Base-by-base conservation (phyloP, 805 yeast genomes). In the Wickerhamiella galacta region DNA sequence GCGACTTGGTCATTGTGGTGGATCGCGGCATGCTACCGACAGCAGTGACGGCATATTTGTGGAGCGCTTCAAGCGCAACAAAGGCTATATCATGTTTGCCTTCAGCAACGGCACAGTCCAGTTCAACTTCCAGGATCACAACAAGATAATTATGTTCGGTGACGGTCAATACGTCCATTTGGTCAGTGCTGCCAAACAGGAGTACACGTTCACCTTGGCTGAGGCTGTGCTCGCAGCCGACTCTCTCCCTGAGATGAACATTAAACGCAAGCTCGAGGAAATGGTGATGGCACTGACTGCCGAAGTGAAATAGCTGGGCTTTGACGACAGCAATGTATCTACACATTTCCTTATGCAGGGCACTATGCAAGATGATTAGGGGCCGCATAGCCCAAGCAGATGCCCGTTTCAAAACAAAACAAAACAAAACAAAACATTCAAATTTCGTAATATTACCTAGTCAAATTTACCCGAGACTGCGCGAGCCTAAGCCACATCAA, bases 101-200 rank as follows among this genome's bases (percentile, higher is more conserved):
- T 59, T 90, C 60, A 80, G 93, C 49, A 81, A 83, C 50, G 95
- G 94, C 15, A 75, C 82, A 26, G 72, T 79, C 55, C 98, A 90
- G 55, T 85, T 85, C 60, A 90, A 90, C 57, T 90, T 90, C 58
- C 77, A 77, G 53, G 96, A 90, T 57, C 98, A 90, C 51, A 85
- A 78, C 56, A 90, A 90, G 57, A 58, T 85, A 35, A 74, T 92
- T 38, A 53, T 87, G 25, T 76, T 85, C 28, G 75, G 75, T 44
- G 63, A 69, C 35, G 95, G 94, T 16, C 64, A 68, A 39, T 70
- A 71, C 28, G 66, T 87, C 14, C 79, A 92, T 18, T 82, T 82
- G 46, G 74, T 87, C 33, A 79, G 55, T 4, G 41, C 42, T 28
- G 40, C 43, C 20, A 46, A 43, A 28, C 39, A 35, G 18, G 39